phyloP scores from a whole-genome alignment of 2,329 filamentous ascomycete genomes.

The Arthroderma uncinatum region DNA sequence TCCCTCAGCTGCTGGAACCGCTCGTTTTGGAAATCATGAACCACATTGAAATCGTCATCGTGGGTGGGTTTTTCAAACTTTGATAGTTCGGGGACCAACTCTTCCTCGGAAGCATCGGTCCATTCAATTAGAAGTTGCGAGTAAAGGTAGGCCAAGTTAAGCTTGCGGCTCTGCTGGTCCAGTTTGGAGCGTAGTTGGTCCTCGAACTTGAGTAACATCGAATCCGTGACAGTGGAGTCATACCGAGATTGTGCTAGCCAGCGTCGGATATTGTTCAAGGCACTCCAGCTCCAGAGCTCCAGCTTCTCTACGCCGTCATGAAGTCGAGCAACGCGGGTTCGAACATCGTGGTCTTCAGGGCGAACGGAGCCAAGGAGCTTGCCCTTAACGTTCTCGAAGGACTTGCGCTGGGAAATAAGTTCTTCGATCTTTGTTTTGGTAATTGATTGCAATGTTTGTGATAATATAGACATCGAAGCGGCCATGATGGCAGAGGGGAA shows the following conservation, averaged over 20 bases:
- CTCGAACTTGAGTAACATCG: conserved; percentile 26
- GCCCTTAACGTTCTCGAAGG: conserved; percentile 13
- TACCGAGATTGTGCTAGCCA: conserved; percentile 30
- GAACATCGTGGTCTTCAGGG: conserved; percentile 7
- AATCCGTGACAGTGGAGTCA: conserved; percentile 27
- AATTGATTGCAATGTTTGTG: conserved; percentile 14
- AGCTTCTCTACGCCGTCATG: conserved; percentile 14
- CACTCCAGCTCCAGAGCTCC: conserved; percentile 8
- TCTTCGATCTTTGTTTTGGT: conserved; percentile 20
- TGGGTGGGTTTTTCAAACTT: conserved; percentile 3
- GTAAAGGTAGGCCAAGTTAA: conserved; percentile 27
- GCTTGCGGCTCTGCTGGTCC: conserved; percentile 28
- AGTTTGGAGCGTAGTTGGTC: conserved; percentile 24
- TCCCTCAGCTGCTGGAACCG: conserved; percentile 29
- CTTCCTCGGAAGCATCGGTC: conserved; percentile 21
- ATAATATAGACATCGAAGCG: conserved; percentile 14
- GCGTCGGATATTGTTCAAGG: conserved; percentile 24
- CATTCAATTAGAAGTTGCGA: conserved; percentile 33
- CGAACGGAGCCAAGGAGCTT: conserved; percentile 12
- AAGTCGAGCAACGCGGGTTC: conserved; percentile 8
- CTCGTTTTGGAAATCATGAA: conserved; percentile 28
- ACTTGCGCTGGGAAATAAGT: conserved; percentile 19
- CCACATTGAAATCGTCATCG: conserved; percentile 22
- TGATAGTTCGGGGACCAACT: not conserved
- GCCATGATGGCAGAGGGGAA: not conserved